Evolutionary conservation across 805 yeast genomes (phyloP).

Genomic region (Yamadazyma akitaensis): DNA sequence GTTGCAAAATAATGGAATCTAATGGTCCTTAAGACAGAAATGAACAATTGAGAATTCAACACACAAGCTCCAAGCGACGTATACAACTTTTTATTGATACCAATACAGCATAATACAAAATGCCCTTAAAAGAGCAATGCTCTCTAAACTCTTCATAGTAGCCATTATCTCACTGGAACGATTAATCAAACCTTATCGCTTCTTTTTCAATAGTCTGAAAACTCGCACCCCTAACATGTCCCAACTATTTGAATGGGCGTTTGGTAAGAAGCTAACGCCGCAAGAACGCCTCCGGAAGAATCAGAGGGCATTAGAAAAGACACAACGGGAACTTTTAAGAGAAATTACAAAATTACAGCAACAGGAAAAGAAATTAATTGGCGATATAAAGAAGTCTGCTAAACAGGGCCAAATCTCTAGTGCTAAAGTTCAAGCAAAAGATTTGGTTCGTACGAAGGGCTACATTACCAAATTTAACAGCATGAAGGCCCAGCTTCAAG

Average conservation of each 20-base stretch:
- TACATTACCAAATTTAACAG: slow-evolving; percentile 83
- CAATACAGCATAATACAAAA: too few species aligned
- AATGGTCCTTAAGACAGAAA: too few species aligned
- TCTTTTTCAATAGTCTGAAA: background rate
- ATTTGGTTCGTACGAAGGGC: slow-evolving; percentile 81
- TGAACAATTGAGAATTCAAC: too few species aligned
- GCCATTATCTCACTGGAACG: background rate
- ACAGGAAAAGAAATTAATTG: slow-evolving; percentile 84
- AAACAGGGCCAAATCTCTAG: slow-evolving; percentile 85
- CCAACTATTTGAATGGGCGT: slow-evolving; percentile 79
- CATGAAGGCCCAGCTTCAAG: slow-evolving; percentile 95
- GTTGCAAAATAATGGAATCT: background rate
- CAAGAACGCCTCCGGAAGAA: slow-evolving; percentile 93
- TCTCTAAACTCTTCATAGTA: too few species aligned
- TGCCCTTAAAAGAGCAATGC: background rate
- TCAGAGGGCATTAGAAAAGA: slow-evolving; percentile 90
- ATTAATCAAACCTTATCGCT: background rate
- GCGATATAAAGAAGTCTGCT: slow-evolving; percentile 88
- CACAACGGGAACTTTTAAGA: slow-evolving; percentile 88
- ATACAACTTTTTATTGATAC: background rate
- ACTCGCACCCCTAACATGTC: slow-evolving; percentile 18
- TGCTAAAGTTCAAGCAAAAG: slow-evolving; percentile 94
- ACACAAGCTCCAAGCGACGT: background rate
- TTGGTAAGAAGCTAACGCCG: slow-evolving; percentile 90
- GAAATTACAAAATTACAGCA: slow-evolving; percentile 82